phyloP scores from a whole-genome alignment of 495 filamentous ascomycete species.

The Podospora pseudoanserina region DNA sequence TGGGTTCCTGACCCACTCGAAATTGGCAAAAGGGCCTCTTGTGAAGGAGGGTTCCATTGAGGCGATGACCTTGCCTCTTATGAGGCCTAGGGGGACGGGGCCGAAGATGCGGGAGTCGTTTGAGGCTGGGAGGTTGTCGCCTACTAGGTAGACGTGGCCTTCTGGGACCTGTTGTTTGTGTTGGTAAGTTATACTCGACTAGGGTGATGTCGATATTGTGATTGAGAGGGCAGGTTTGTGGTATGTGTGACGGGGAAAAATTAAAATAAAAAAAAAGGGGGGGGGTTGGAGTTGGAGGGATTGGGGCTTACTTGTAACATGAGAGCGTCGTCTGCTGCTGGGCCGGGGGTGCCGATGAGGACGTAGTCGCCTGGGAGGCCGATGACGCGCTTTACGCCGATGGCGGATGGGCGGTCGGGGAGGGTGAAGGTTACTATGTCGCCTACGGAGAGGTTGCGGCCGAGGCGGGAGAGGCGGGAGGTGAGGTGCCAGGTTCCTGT shows the following conservation, averaged over 20 bases:
- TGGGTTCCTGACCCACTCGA: conserved; percentile 31
- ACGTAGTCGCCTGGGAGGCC: conserved; percentile 93
- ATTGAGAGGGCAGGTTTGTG: too few species aligned
- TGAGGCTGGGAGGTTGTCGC: conserved; percentile 81
- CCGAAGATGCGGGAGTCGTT: conserved; percentile 84
- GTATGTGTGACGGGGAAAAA: too few species aligned
- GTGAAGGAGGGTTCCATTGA: conserved; percentile 46
- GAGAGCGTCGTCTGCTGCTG: conserved; percentile 28
- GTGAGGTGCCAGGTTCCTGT: conserved; percentile 64
- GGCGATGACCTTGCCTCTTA: conserved; percentile 82
- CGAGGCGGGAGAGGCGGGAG: conserved; percentile 61
- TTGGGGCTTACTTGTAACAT: conserved; percentile 69
- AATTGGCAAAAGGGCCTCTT: conserved; percentile 24
- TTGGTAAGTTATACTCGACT: background rate
- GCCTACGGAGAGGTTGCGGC: conserved; percentile 68
- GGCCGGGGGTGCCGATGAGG: conserved; percentile 57
- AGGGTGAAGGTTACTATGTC: conserved; percentile 80
- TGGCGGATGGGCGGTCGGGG: conserved; percentile 58
- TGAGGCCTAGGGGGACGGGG: conserved; percentile 75
- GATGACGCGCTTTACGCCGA: conserved; percentile 75
- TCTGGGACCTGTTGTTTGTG: conserved; percentile 58
- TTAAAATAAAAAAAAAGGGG: background rate
- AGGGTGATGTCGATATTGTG: too few species aligned
- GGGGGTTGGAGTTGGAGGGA: conserved; percentile 13
- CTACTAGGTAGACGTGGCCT: conserved; percentile 84